Evolutionary conservation across 2,329 filamentous ascomycete species (phyloP).

Genomic region (Talaromyces sp.): DNA sequence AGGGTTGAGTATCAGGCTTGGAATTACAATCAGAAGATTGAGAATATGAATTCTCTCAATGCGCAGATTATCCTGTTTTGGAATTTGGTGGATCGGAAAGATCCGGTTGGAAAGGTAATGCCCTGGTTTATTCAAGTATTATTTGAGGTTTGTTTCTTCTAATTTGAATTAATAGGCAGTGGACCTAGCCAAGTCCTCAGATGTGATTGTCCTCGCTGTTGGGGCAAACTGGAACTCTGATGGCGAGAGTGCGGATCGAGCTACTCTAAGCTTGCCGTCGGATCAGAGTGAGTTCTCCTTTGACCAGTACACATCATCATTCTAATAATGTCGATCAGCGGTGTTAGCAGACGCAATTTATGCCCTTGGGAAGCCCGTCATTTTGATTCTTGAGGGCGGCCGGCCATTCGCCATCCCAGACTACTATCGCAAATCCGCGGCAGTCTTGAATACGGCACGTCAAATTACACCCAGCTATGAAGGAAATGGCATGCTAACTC

Average conservation of each 20-base stretch:
- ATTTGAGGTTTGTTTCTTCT: neutral
- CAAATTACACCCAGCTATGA: neutral
- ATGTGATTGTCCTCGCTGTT: slow-evolving; percentile 37
- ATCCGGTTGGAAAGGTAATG: slow-evolving; percentile 18
- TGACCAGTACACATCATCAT: neutral
- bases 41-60: slow-evolving; percentile 39
- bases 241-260: slow-evolving; percentile 41
- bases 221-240: slow-evolving; percentile 45
- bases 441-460: slow-evolving; percentile 27
- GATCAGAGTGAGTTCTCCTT: slow-evolving; percentile 28
- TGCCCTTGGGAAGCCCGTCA: slow-evolving; percentile 36
- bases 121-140: neutral
- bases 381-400: slow-evolving; percentile 41
- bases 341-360: slow-evolving; percentile 33
- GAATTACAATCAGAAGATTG: slow-evolving; percentile 31
- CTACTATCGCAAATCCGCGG: slow-evolving; percentile 35
- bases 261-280: slow-evolving; percentile 31
- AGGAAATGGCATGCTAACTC: neutral
- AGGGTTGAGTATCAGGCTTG: slow-evolving; percentile 42
- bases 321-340: neutral
- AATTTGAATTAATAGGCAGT: neutral
- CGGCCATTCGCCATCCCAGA: slow-evolving; percentile 23
- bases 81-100: slow-evolving; percentile 40
- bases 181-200: slow-evolving; percentile 27
- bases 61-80: slow-evolving; percentile 42